Percentiles rank a stretch among this genome's conserved stretches.
These are phyloP conservation scores for Podosphaera leucotricha DNA, from an alignment of 2,329 filamentous ascomycete genomes.

Conservation along the genomic window DNA sequence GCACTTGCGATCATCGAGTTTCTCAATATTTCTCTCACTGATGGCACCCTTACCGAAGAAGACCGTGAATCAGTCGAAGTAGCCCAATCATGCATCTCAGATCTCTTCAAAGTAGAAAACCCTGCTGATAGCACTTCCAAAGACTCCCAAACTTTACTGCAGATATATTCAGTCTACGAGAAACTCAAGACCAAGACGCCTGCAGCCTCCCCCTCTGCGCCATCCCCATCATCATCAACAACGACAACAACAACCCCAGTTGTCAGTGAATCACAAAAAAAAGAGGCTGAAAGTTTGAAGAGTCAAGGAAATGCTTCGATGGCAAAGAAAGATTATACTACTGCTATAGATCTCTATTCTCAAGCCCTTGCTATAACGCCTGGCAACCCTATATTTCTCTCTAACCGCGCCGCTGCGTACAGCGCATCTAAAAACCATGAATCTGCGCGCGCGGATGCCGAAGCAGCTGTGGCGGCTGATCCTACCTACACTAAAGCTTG, in stretches of 20 bases:
- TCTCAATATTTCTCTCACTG: slow-evolving; percentile 57
- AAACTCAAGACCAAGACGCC: slow-evolving; percentile 34
- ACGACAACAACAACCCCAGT: slow-evolving; percentile 8
- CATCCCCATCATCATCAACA: slow-evolving; percentile 7
- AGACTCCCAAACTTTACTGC: slow-evolving; percentile 65
- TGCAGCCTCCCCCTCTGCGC: slow-evolving; percentile 21
- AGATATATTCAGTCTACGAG: slow-evolving; percentile 91
- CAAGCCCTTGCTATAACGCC: slow-evolving; percentile 63
- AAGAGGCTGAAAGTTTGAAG: slow-evolving; percentile 74
- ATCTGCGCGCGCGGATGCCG: slow-evolving; percentile 65
- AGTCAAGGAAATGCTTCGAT: slow-evolving; percentile 82
- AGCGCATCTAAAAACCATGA: slow-evolving; percentile 66
- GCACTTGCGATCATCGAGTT: slow-evolving; percentile 96
- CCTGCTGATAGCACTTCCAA: slow-evolving; percentile 56
- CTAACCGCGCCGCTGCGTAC: slow-evolving; percentile 88
- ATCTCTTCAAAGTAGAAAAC: slow-evolving; percentile 76
- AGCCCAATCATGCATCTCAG: slow-evolving; percentile 78
- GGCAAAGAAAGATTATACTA: slow-evolving; percentile 71
- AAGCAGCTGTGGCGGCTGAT: slow-evolving; percentile 70
- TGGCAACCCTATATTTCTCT: slow-evolving; percentile 84
- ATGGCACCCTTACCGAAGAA: slow-evolving; percentile 70
- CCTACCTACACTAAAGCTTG: slow-evolving; percentile 93
- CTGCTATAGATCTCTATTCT: slow-evolving; percentile 70
- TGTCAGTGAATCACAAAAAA: slow-evolving; percentile 31
- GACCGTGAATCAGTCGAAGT: slow-evolving; percentile 89